These are phyloP conservation scores for Phaeosphaeria sp. DNA, from an alignment of 2,329 filamentous ascomycete species.

Conservation along the genomic window DNA sequence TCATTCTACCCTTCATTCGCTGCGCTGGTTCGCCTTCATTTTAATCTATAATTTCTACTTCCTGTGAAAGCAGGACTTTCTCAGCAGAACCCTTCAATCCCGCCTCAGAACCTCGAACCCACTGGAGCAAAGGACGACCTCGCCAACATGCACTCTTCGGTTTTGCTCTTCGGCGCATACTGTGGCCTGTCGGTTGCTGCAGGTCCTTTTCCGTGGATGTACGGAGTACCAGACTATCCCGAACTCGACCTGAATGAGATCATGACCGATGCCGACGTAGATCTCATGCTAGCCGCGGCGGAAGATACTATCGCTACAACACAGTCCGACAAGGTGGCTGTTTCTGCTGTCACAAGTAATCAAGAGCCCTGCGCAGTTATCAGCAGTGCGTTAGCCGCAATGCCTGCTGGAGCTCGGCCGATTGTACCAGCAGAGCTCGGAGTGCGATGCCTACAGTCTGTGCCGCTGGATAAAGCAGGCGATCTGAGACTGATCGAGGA, in stretches of 20 bases:
- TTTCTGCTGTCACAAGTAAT: slow-evolving; percentile 19
- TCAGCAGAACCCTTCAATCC: background rate
- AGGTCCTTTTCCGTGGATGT: slow-evolving; percentile 40
- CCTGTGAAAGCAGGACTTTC: background rate
- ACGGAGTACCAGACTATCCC: slow-evolving; percentile 38
- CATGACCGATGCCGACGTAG: slow-evolving; percentile 31
- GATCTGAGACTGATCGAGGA: slow-evolving; percentile 43
- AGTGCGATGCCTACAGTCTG: slow-evolving; percentile 43
- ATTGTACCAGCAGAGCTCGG: slow-evolving; percentile 44
- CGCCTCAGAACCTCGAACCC: background rate
- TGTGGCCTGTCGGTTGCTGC: slow-evolving; percentile 26
- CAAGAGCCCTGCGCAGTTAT: slow-evolving; percentile 44
- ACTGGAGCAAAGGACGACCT: background rate
- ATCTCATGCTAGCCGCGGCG: slow-evolving; percentile 19
- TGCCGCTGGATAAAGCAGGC: slow-evolving; percentile 45
- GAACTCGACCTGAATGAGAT: slow-evolving; percentile 36
- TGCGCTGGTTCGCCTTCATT: slow-evolving; percentile 29
- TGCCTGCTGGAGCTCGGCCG: slow-evolving; percentile 34
- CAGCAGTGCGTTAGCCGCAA: slow-evolving; percentile 31
- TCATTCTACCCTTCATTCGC: background rate
- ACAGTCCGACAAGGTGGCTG: slow-evolving; percentile 18
- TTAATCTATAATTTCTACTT: slow-evolving; percentile 15
- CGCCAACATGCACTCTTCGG: slow-evolving; percentile 25
- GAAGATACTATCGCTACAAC: slow-evolving; percentile 19
- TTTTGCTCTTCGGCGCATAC: slow-evolving; percentile 26